These are phyloP conservation scores for Penicillium pulvis DNA, from an alignment of 495 filamentous ascomycete genomes.

Conservation along the genomic window DNA sequence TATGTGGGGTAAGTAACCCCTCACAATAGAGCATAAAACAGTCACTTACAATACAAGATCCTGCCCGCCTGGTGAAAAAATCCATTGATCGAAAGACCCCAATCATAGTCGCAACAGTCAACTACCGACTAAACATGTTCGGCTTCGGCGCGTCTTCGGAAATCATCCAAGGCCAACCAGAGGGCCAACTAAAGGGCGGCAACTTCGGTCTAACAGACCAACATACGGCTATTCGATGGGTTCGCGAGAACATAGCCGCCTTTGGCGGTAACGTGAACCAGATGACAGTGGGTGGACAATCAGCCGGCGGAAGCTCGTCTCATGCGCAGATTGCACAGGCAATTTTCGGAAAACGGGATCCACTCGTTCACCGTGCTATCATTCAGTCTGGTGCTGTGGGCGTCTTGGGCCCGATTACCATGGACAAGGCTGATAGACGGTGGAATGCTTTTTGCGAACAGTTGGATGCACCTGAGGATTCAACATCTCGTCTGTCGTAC, in stretches of 20 bases:
- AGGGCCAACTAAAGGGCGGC: neutral
- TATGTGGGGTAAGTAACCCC: slow-evolving; percentile 2
- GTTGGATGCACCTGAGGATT: neutral
- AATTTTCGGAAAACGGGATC: neutral
- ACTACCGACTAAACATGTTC: slow-evolving; percentile 6
- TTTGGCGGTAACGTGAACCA: slow-evolving; percentile 4
- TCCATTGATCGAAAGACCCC: neutral
- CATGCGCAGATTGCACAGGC: neutral
- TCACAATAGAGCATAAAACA: neutral
- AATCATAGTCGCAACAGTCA: neutral
- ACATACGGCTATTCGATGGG: slow-evolving; percentile 3
- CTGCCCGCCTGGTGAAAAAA: neutral
- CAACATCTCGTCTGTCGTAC: neutral
- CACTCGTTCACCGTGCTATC: neutral
- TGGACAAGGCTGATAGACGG: neutral
- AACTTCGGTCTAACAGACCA: slow-evolving; percentile 10
- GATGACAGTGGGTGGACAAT: slow-evolving; percentile 7
- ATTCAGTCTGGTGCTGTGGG: slow-evolving; percentile 4
- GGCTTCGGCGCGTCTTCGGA: slow-evolving; percentile 5
- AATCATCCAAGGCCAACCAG: slow-evolving; percentile 1
- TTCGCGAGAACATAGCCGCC: neutral
- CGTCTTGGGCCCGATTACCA: neutral
- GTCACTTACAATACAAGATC: neutral
- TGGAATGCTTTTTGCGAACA: neutral
- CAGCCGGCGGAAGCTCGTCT: slow-evolving; percentile 3